Base-by-base conservation (phyloP, 768 basidiomycete genomes). In the Rubroboletus pulcherrimus region DNA sequence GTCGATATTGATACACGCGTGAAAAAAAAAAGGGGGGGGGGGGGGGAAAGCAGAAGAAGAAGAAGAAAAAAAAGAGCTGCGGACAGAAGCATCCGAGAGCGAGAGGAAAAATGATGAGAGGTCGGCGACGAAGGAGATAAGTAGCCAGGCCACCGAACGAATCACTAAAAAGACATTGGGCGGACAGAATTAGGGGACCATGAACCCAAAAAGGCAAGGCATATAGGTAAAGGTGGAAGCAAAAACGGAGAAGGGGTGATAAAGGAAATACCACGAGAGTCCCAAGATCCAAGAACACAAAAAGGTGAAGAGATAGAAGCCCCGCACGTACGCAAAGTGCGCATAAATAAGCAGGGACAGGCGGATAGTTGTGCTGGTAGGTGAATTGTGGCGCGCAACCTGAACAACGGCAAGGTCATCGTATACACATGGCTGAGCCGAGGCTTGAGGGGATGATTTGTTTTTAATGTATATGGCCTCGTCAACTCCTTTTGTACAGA, bases 251-350 rank as follows among this genome's bases (percentile, higher is more conserved):
- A 34, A 45, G 39, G 49, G 42, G 58, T 55, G 61, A 60, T 47
- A 30, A 38, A 51, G 42, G 48, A 63, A 64, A 71, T 65, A 67
- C 61, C 57, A 61, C 61, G 51, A 55, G 30, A 59, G 69, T 73
- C 71, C 71, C 73, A 71, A 65, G 68, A 78, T 72, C 71, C 77
- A 75, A 76, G 69, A 76, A 73, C 71, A 76, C 71, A 72, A 57
- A 54, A 56, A 53, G 55, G 56, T 15, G 58, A 26, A 26, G 51
- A 69, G 66, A 74, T 69, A 65, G 54, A 64, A 65, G 49, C 58
- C 62, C 59, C 59, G 57, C 51, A 59, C 55, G 54, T 54, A 59
- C 60, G 60, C 61, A 58, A 59, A 59, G 65, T 51, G 59, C 61
- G 62, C 60, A 69, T 67, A 70, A 70, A 69, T 73, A 73, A 69